Percentiles rank a stretch among this genome's conserved stretches.
Evolutionary conservation across 2,329 filamentous ascomycete genomes (phyloP).

Genomic region (Colletotrichum sp.): DNA sequence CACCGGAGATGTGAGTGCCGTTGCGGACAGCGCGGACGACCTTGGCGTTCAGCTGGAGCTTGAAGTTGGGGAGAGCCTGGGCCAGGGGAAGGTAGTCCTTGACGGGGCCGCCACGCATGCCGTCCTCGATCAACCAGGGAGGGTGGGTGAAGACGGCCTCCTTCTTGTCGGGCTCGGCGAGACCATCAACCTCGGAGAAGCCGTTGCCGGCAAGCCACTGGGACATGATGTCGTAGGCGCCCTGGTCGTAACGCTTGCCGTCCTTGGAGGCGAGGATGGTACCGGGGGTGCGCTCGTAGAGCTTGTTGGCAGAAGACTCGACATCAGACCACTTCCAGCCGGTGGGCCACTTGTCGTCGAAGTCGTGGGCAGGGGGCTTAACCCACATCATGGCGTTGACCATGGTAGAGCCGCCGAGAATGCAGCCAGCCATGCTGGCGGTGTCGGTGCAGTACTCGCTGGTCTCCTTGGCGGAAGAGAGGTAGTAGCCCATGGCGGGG

Average conservation of each 20-base stretch:
- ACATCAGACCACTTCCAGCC: slow-evolving; percentile 24
- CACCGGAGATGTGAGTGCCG: slow-evolving; percentile 37
- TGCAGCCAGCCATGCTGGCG: slow-evolving; percentile 31
- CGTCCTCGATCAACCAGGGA: slow-evolving; percentile 22
- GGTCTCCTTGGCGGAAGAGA: slow-evolving; percentile 13
- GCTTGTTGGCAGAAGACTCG: slow-evolving; percentile 21
- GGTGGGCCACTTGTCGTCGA: slow-evolving; percentile 22
- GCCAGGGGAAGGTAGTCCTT: slow-evolving; percentile 44
- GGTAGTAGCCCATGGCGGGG: slow-evolving; percentile 23
- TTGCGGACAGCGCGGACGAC: slow-evolving; percentile 23
- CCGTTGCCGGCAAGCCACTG: slow-evolving; percentile 20
- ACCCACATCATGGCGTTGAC: slow-evolving; percentile 33
- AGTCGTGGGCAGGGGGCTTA: slow-evolving; percentile 22
- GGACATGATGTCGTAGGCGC: slow-evolving; percentile 18
- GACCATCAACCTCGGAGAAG: slow-evolving; percentile 20
- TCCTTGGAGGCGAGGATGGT: slow-evolving; percentile 22
- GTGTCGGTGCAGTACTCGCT: slow-evolving; percentile 31
- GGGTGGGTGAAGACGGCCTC: slow-evolving; percentile 23
- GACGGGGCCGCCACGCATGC: slow-evolving; percentile 23
- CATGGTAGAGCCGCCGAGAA: slow-evolving; percentile 34
- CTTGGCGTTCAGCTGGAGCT: slow-evolving; percentile 24
- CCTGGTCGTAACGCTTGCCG: slow-evolving; percentile 25
- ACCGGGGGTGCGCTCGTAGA: slow-evolving; percentile 24
- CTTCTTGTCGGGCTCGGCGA: slow-evolving; percentile 24
- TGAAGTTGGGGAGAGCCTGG: slow-evolving; percentile 42